Evolutionary conservation across 2,329 filamentous ascomycete genomes (phyloP).

Genomic region (Nothopassalora personata): DNA sequence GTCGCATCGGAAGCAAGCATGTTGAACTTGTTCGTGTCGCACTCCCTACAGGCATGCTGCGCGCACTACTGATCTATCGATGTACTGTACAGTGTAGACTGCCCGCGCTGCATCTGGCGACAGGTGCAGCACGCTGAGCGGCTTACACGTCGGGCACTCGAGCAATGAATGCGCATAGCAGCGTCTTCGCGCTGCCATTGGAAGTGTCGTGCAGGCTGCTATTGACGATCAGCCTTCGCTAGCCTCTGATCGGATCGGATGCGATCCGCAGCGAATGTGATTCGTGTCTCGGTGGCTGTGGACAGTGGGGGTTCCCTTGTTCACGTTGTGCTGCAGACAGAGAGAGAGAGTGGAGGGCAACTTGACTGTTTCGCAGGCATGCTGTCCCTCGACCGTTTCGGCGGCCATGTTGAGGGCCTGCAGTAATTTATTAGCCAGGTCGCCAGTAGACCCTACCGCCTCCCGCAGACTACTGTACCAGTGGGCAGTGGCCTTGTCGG

Average conservation of each 20-base stretch:
- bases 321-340: constrained; percentile 7
- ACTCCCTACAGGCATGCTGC: no score
- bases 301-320: constrained; percentile 1
- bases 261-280: constrained; percentile 13
- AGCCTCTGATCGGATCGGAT: constrained; percentile 13
- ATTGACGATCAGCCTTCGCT: constrained; percentile 11
- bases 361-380: neutral
- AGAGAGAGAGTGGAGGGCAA: neutral
- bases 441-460: neutral
- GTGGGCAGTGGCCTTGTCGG: neutral
- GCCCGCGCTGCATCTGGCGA: neutral
- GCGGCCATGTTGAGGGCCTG: neutral
- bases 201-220: constrained; percentile 13
- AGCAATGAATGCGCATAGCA: constrained; percentile 17
- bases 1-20: no score
- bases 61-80: neutral
- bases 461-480: no score
- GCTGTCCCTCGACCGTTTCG: neutral
- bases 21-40: no score
- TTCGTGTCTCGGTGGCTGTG: constrained; percentile 7
- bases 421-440: neutral
- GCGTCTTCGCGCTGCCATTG: constrained; percentile 15
- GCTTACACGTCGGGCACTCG: constrained; percentile 8
- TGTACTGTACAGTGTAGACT: constrained; percentile 1
- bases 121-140: constrained; percentile 1